phyloP scores from a whole-genome alignment of 306 rosid genomes.

The Casuarina equisetifolia region DNA sequence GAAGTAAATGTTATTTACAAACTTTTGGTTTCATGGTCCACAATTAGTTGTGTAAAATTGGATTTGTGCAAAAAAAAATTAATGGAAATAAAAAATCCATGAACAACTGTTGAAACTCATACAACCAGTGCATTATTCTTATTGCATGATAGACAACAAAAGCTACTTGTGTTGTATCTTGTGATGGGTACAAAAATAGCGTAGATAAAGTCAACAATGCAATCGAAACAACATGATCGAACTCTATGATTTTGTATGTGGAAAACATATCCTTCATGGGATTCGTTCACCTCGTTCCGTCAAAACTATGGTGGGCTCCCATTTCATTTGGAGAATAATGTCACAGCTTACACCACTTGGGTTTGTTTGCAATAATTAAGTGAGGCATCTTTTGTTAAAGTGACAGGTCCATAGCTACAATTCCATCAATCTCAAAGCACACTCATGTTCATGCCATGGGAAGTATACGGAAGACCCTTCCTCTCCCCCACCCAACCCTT shows the following conservation, averaged over 20 bases:
- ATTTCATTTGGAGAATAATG: conserved; percentile 17
- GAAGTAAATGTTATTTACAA: no score
- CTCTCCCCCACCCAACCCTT: neutral
- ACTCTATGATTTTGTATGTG: conserved; percentile 12
- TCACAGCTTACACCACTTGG: conserved; percentile 10
- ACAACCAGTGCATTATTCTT: neutral
- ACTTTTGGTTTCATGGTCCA: no score
- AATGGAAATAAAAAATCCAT: neutral
- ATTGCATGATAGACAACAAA: no score
- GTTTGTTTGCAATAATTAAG: conserved; percentile 12
- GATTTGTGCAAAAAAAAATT: no score
- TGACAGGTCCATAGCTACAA: neutral
- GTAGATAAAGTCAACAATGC: conserved; percentile 11
- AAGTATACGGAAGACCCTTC: neutral
- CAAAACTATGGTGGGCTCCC: conserved; percentile 25
- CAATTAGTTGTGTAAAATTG: no score
- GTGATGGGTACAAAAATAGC: neutral
- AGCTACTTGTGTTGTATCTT: neutral
- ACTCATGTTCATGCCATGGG: neutral
- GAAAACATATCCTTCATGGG: conserved; percentile 7
- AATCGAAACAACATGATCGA: conserved; percentile 20
- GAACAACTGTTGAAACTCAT: neutral
- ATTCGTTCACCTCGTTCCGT: conserved; percentile 1
- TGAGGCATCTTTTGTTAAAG: neutral
- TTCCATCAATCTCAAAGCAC: neutral